phyloP scores from a whole-genome alignment of 176 grass and related monocot genomes.

The Aegilops longissima region DNA sequence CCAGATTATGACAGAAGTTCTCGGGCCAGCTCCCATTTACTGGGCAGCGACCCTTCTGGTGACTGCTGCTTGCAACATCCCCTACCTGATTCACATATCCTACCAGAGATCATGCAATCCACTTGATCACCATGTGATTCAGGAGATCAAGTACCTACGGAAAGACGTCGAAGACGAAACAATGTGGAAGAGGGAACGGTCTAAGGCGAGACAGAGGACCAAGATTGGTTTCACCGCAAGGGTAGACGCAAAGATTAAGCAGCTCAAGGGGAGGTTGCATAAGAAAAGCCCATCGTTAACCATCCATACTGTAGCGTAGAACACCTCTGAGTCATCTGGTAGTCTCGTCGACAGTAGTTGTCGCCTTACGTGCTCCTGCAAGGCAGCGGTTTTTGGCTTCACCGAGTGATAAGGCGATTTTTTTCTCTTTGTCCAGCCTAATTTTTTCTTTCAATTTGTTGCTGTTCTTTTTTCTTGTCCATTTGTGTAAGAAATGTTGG shows the following conservation, averaged over 20 bases:
- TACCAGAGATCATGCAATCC: slow-evolving; percentile 86
- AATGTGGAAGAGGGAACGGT: slow-evolving; percentile 95
- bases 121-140: slow-evolving; percentile 94
- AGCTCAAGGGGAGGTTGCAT: slow-evolving; percentile 77
- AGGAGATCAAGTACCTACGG: slow-evolving; percentile 87
- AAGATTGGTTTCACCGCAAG: slow-evolving; percentile 95
- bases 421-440: slow-evolving; percentile 28
- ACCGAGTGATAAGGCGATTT: slow-evolving; percentile 28
- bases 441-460: slow-evolving; percentile 40
- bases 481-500: slow-evolving; percentile 51
- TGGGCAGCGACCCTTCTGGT: slow-evolving; percentile 75
- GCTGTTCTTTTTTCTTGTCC: neutral
- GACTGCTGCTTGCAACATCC: slow-evolving; percentile 75
- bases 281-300: slow-evolving; percentile 64
- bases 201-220: slow-evolving; percentile 78
- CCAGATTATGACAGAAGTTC: slow-evolving; percentile 73
- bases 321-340: slow-evolving; percentile 35
- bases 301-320: slow-evolving; percentile 54
- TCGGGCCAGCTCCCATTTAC: slow-evolving; percentile 84
- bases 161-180: slow-evolving; percentile 80
- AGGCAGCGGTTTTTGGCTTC: slow-evolving; percentile 48
- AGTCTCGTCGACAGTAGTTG: slow-evolving; percentile 32
- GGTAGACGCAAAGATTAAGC: slow-evolving; percentile 90
- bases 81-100: slow-evolving; percentile 86
- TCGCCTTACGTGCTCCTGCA: slow-evolving; percentile 35